Conservation (phyloP, 306 rosid genomes). For the Senna siamea region DNA sequence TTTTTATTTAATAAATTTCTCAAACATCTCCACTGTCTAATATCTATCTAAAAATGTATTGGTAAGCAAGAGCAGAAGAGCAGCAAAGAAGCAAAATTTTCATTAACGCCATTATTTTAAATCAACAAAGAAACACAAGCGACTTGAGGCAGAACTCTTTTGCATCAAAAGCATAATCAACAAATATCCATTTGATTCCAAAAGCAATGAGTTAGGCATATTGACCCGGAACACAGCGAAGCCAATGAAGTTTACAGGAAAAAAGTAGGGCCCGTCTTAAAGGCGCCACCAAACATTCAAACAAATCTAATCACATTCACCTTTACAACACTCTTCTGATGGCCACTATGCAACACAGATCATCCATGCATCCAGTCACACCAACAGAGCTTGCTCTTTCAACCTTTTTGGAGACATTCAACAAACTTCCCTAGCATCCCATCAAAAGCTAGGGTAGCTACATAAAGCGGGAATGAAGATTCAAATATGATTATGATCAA, state of each 20-base stretch:
- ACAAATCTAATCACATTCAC: constrained; percentile 46
- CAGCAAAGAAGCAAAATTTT: too few relatives aligned
- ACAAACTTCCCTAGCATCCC: constrained; percentile 42
- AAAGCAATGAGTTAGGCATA: too few relatives aligned
- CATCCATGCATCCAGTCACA: constrained; percentile 49
- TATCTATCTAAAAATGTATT: too few relatives aligned
- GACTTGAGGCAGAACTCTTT: neutral
- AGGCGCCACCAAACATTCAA: constrained; percentile 45
- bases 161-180: constrained; percentile 21
- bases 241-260: constrained; percentile 8
- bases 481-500: too few relatives aligned
- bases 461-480: neutral
- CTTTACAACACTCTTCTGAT: constrained; percentile 44
- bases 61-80: too few relatives aligned
- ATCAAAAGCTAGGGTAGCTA: constrained; percentile 41
- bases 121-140: neutral
- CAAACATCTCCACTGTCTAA: too few relatives aligned
- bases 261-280: constrained; percentile 42
- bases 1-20: too few relatives aligned
- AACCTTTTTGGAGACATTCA: constrained; percentile 46
- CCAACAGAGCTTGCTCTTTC: constrained; percentile 39
- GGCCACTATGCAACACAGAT: constrained; percentile 46
- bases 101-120: too few relatives aligned
- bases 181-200: constrained; percentile 29
- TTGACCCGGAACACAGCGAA: too few relatives aligned